Evolutionary conservation across 2,329 filamentous ascomycete species (phyloP).

Genomic region (Cercospora sesami): DNA sequence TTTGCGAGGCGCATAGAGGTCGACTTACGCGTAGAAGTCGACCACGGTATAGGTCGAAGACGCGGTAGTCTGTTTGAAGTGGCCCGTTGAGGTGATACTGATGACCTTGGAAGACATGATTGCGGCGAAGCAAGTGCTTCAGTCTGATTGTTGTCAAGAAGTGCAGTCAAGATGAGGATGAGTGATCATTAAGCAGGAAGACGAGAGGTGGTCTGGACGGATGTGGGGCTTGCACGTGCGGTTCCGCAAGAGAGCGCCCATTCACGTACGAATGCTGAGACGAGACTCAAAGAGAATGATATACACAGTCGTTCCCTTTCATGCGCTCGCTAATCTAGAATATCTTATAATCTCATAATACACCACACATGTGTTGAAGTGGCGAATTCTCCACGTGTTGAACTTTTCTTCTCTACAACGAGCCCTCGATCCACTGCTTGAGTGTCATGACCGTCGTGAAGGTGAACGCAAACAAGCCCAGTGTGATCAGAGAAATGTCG

Average conservation of each 20-base stretch:
- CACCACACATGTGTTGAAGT: neutral
- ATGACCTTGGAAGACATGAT: slow-evolving; percentile 34
- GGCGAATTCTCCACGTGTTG: neutral
- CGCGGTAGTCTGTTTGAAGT: slow-evolving; percentile 36
- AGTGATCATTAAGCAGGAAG: neutral
- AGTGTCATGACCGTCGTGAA: slow-evolving; percentile 66
- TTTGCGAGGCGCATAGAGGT: neutral
- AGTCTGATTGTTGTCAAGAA: neutral
- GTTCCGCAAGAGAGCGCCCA: neutral
- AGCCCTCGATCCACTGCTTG: slow-evolving; percentile 34
- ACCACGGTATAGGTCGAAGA: slow-evolving; percentile 39
- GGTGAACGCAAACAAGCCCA: slow-evolving; percentile 67
- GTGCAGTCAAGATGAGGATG: neutral
- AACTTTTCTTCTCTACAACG: neutral
- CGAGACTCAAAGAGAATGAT: neutral
- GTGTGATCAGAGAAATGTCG: slow-evolving; percentile 62
- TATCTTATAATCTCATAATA: neutral
- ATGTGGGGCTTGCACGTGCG: slow-evolving; percentile 6
- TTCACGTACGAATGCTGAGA: neutral
- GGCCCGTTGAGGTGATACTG: slow-evolving; percentile 34
- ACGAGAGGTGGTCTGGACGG: slow-evolving; percentile 1
- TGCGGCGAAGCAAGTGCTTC: neutral
- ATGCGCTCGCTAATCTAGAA: slow-evolving; percentile 1
- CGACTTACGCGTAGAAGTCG: slow-evolving; percentile 37
- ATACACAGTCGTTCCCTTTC: neutral